Base-by-base conservation (phyloP, 73 alveolate genomes). In the Paramecium biaurelia region DNA sequence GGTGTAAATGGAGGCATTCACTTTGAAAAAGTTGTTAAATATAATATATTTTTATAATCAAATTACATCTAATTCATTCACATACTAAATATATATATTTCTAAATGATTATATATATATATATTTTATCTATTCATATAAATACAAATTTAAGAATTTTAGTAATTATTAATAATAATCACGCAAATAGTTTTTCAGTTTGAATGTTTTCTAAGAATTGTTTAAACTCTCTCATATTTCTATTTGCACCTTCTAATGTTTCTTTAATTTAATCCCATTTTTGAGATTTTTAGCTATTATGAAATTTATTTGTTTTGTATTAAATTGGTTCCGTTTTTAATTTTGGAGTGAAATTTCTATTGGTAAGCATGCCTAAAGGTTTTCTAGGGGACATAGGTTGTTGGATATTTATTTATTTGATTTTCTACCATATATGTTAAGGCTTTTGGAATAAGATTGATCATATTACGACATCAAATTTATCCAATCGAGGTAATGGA, bases 401-500 rank as follows among this genome's bases (percentile, higher is more conserved):
- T 53, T 53, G 30, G 30, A 53, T 53, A 18, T 20, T 15, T 53
- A 53, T 67, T 67, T 67, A 67, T 67, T 67, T 67, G 84, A 67
- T 67, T 74, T 35, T 74, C 59, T 74, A 32, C 87, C 87, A 74
- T 74, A 74, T 74, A 35, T 74, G 56, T 38, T 74, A n/a, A 30
- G 87, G 87, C 87, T 74, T 74, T 74, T 21, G 41, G 41, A 35
- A 35, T 32, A 35, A 21, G 47, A 74, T 53, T 53, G 47, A 74
- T 30, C 57, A 35, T 30, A 74, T 35, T 74, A 74, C 87, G 34
- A 74, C 59, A 12, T 74, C 87, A 74, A 74, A 74, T 74, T 74
- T 74, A 74, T 74, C 87, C 23, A 96, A 93, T 20, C 93, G 85
- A 11, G 99, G 98, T 38, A 97, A 92, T 21, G 98, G 97, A 14